Conservation (phyloP, 2,329 filamentous ascomycete species). For the Epicoccum sorghinum region DNA sequence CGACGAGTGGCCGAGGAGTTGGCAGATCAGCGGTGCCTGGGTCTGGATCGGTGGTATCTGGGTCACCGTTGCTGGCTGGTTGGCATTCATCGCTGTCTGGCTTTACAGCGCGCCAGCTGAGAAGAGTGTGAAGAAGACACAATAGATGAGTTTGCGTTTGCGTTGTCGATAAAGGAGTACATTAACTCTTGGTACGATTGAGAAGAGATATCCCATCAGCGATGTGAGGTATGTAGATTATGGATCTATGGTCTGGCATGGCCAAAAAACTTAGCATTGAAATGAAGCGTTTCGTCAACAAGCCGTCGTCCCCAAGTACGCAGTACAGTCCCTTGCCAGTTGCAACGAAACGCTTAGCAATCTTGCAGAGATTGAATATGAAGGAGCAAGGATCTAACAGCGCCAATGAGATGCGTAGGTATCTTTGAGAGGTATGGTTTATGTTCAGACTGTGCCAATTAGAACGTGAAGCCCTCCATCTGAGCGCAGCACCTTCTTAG, state of each 20-base stretch:
- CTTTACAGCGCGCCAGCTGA: conserved; percentile 72
- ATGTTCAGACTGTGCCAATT: too few species aligned
- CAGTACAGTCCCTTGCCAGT: too few species aligned
- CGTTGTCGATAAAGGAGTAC: conserved; percentile 8
- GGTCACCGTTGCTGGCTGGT: conserved; percentile 81
- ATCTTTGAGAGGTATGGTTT: too few species aligned
- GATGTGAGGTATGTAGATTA: conserved; percentile 17
- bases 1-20: conserved; percentile 93
- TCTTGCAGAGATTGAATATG: too few species aligned
- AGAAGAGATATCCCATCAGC: conserved; percentile 19
- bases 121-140: conserved; percentile 57
- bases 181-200: neutral
- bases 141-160: conserved; percentile 36
- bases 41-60: conserved; percentile 91
- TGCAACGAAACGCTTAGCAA: too few species aligned
- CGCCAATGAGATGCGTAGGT: too few species aligned
- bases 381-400: too few species aligned
- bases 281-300: conserved; percentile 9
- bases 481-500: too few species aligned
- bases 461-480: too few species aligned
- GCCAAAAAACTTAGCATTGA: conserved; percentile 16
- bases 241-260: conserved; percentile 8
- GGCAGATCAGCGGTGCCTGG: conserved; percentile 87
- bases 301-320: neutral
- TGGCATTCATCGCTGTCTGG: conserved; percentile 87